These are phyloP conservation scores for Vitis cinerea DNA, from an alignment of 164 flowering plant species.

Conservation along the genomic window DNA sequence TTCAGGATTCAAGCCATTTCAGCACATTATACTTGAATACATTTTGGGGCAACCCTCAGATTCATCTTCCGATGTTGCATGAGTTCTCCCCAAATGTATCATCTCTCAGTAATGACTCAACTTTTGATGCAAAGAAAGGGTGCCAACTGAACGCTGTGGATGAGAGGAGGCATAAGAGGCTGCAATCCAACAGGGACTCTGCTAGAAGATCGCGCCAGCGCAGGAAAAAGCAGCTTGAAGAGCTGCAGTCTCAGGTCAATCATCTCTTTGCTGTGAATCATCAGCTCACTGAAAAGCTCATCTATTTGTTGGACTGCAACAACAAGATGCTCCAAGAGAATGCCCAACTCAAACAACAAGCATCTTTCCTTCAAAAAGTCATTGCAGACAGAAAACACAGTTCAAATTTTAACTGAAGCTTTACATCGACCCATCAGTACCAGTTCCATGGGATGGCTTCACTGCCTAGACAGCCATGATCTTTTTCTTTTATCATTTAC, in stretches of 20 bases:
- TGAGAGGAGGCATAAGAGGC: conserved; percentile 30
- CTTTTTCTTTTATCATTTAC: no score
- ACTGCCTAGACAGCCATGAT: neutral
- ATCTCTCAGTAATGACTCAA: conserved; percentile 10
- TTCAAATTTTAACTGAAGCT: conserved; percentile 6
- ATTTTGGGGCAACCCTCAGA: conserved; percentile 2
- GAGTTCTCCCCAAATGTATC: conserved; percentile 16
- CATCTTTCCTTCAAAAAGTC: conserved; percentile 20
- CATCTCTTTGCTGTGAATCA: conserved; percentile 28
- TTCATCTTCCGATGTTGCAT: neutral
- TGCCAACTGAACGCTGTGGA: neutral
- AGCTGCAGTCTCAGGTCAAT: conserved; percentile 24
- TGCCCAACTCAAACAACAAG: conserved; percentile 31
- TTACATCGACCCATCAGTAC: neutral
- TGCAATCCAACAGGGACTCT: conserved; percentile 40
- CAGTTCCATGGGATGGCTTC: neutral
- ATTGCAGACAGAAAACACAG: conserved; percentile 16
- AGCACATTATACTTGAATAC: neutral
- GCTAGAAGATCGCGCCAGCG: conserved; percentile 40
- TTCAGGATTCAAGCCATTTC: conserved; percentile 6
- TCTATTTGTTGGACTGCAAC: conserved; percentile 30
- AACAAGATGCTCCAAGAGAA: conserved; percentile 40
- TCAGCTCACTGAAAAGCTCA: conserved; percentile 36
- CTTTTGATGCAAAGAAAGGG: conserved; percentile 5
- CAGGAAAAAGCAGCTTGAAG: conserved; percentile 39